Evolutionary conservation across 1,284 basidiomycete species (phyloP), one percentile per base, ranked within the genome.

Genomic region (Coniophora puteana): DNA sequence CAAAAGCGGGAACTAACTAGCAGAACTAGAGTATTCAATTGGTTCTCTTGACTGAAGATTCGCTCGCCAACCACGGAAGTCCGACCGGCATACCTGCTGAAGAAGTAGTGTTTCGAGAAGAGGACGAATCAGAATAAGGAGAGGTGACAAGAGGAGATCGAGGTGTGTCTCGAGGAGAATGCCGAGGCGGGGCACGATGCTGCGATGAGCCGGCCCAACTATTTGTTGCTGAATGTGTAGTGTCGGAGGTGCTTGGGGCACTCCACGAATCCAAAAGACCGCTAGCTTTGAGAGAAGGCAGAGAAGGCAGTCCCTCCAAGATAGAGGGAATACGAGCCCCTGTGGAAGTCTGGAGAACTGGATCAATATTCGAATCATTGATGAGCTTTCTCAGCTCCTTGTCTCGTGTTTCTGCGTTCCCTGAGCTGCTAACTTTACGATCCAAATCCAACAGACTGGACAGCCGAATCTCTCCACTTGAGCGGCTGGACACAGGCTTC

Each of bases 251-350:
- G 57, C 49, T 38, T 57, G 40, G 33, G 38, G 27, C 36, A 32
- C 47, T 55, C 49, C 63, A 66, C 58, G 67, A 76, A 51, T 84
- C 80, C 36, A 87, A 61, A 30, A 87, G 65, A 8, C 83, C 83
- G 48, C 80, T 84, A 16, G 80, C 74, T 62, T 85, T 85, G 37
- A 87, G 63, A 24, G 83, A 85, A 14, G 84, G 83, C 41, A 87
- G 60, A 10, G 77, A 78, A 31, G 44, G 24, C 38, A 46, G 31
- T 26, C 51, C 29, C 14, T 36, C 47, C 16, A 51, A 35, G 7
- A 41, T 36, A 33, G 30, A 29, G 25, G 49, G 53, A 23, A 35
- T 20, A 27, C 59, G 58, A 16, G 47, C 22, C 38, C 48, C 48
- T 14, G 59, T 38, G 29, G 38, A 29, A 28, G 10, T 45, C 28